These are phyloP conservation scores for Coprinopsis strossmayeri DNA, from an alignment of 768 basidiomycete genomes.

Conservation along the genomic window DNA sequence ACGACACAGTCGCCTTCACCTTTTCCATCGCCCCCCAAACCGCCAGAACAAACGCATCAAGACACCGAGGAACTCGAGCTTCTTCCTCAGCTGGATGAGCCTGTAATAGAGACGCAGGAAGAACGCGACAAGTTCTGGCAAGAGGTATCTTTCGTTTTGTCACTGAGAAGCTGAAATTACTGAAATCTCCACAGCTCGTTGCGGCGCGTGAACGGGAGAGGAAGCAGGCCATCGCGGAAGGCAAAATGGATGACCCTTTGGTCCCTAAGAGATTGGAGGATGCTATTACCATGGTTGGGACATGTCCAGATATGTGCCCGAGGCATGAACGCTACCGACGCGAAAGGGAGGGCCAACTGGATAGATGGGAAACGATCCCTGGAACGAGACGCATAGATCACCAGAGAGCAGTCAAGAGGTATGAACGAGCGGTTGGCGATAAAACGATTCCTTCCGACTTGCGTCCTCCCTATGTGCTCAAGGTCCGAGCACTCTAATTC, in stretches of 20 bases:
- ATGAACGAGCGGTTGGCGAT: slow-evolving; percentile 92
- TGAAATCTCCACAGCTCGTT: slow-evolving; percentile 44
- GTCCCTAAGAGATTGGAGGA: slow-evolving; percentile 78
- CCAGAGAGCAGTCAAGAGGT: slow-evolving; percentile 85
- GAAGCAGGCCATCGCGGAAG: slow-evolving; percentile 69
- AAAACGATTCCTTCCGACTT: slow-evolving; percentile 89
- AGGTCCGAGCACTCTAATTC: slow-evolving; percentile 32
- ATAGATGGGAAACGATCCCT: slow-evolving; percentile 77
- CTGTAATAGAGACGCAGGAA: slow-evolving; percentile 49
- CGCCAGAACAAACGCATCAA: slow-evolving; percentile 21
- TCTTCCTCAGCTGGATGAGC: slow-evolving; percentile 36
- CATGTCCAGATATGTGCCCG: slow-evolving; percentile 92
- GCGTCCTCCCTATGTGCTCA: slow-evolving; percentile 78
- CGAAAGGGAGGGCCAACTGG: slow-evolving; percentile 83
- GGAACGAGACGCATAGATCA: slow-evolving; percentile 86
- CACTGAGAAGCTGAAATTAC: slow-evolving; percentile 12
- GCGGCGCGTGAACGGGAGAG: slow-evolving; percentile 68
- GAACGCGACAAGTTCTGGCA: slow-evolving; percentile 67
- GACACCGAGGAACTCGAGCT: slow-evolving; percentile 25
- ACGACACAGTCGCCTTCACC: no score
- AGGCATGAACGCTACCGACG: slow-evolving; percentile 88
- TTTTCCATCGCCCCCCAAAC: background rate
- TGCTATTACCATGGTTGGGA: slow-evolving; percentile 90
- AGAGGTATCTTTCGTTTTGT: slow-evolving; percentile 43
- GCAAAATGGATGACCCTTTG: slow-evolving; percentile 83